Conservation (phyloP, 2,329 filamentous ascomycete genomes). For the Thielaviopsis populi region DNA sequence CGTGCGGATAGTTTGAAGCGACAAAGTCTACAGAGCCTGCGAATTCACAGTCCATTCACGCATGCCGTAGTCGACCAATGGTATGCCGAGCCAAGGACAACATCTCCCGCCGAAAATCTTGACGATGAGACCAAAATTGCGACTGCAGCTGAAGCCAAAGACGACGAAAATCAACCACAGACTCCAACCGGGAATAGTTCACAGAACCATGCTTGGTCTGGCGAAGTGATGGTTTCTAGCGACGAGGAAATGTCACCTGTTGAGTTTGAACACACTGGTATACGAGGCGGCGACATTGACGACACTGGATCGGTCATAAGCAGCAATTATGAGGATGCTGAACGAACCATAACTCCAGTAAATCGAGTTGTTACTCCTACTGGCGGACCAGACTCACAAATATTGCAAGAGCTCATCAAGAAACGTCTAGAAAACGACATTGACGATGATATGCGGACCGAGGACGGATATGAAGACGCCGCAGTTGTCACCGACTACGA, state of each 20-base stretch:
- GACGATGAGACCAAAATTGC: conserved; percentile 10
- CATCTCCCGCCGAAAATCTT: conserved; percentile 17
- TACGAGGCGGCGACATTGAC: conserved; percentile 3
- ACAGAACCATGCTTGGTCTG: conserved; percentile 4
- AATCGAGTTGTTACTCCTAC: conserved; percentile 7
- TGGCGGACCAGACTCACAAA: neutral
- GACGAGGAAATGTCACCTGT: conserved; percentile 16
- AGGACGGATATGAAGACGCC: conserved; percentile 25
- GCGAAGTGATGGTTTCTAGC: neutral
- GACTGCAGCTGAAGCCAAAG: neutral
- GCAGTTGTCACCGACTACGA: conserved; percentile 28
- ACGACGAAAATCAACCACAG: neutral
- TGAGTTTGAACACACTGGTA: conserved; percentile 2
- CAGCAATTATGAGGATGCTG: conserved; percentile 20
- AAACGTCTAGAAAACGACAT: conserved; percentile 23
- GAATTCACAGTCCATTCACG: conserved; percentile 66
- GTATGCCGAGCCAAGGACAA: conserved; percentile 26
- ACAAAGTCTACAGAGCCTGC: conserved; percentile 58
- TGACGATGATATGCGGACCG: conserved; percentile 28
- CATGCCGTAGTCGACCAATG: conserved; percentile 46
- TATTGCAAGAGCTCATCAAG: conserved; percentile 10
- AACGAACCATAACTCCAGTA: conserved; percentile 8
- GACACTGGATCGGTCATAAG: conserved; percentile 23
- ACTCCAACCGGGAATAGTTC: conserved; percentile 1
- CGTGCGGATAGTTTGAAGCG: conserved; percentile 65